phyloP scores from a whole-genome alignment of 2,329 filamentous ascomycete species.

The Atkinsonella texensis region DNA sequence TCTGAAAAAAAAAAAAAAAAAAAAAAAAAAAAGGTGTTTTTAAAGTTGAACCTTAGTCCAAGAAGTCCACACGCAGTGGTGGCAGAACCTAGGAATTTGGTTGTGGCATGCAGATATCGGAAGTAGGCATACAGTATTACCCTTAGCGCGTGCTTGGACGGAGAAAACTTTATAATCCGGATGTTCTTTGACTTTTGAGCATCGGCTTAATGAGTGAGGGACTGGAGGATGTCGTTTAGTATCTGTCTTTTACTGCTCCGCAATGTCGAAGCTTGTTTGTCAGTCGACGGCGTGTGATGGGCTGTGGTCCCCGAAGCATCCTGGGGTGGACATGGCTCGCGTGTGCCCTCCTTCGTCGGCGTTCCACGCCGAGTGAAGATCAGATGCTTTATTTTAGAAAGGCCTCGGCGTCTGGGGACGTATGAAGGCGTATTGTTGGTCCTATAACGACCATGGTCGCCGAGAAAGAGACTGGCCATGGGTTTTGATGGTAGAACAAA shows the following conservation, averaged over 20 bases:
- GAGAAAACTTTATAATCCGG: background rate
- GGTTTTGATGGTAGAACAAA: slow-evolving; percentile 28
- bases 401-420: slow-evolving; percentile 20
- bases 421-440: slow-evolving; percentile 24
- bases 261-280: slow-evolving; percentile 12
- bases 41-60: too few relatives aligned
- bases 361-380: slow-evolving; percentile 20
- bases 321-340: slow-evolving; percentile 1
- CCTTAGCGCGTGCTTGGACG: too few relatives aligned
- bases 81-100: too few relatives aligned
- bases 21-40: too few relatives aligned
- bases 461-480: slow-evolving; percentile 25
- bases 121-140: too few relatives aligned
- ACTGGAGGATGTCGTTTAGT: slow-evolving; percentile 22
- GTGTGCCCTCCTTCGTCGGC: background rate
- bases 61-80: too few relatives aligned
- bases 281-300: slow-evolving; percentile 7
- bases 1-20: too few relatives aligned
- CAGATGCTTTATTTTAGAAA: slow-evolving; percentile 21
- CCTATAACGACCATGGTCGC: slow-evolving; percentile 23
- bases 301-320: slow-evolving; percentile 7
- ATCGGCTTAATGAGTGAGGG: slow-evolving; percentile 3
- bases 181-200: background rate
- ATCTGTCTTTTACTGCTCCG: slow-evolving; percentile 22
- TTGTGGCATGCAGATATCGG: too few relatives aligned